Conservation (phyloP, 192 early-diverging fungal species). For the Backusella mclennaniae region DNA sequence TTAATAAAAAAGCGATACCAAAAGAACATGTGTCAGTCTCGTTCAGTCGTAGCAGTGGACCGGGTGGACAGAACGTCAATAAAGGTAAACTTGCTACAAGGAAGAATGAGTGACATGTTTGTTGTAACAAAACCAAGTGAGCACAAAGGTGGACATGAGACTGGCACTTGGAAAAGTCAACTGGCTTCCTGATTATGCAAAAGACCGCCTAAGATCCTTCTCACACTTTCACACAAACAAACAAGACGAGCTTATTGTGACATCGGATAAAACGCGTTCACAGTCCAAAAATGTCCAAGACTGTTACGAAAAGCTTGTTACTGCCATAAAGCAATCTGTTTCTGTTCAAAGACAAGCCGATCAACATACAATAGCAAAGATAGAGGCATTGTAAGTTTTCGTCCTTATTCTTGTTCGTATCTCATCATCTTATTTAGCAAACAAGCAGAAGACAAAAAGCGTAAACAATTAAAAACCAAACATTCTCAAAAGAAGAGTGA, state of each 20-base stretch:
- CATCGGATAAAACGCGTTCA: slow-evolving; percentile 74
- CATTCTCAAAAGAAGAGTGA: slow-evolving; percentile 65
- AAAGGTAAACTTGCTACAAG: slow-evolving; percentile 54
- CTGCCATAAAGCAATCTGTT: slow-evolving; percentile 56
- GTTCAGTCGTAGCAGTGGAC: slow-evolving; percentile 76
- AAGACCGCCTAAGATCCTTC: slow-evolving; percentile 44
- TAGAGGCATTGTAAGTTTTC: slow-evolving; percentile 56
- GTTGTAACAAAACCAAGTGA: slow-evolving; percentile 47
- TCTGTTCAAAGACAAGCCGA: slow-evolving; percentile 66
- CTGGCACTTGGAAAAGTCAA: slow-evolving; percentile 60
- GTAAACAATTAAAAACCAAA: slow-evolving; percentile 61
- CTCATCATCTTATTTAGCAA: slow-evolving; percentile 33
- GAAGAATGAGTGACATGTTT: not conserved
- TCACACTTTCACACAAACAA: slow-evolving; percentile 54
- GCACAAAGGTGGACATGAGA: slow-evolving; percentile 83
- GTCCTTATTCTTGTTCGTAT: not conserved
- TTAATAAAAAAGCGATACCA: slow-evolving; percentile 59
- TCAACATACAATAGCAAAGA: slow-evolving; percentile 56
- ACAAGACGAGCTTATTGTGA: slow-evolving; percentile 67
- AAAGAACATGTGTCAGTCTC: slow-evolving; percentile 53
- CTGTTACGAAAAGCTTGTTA: slow-evolving; percentile 70
- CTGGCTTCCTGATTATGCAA: slow-evolving; percentile 78
- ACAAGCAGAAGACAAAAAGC: slow-evolving; percentile 52
- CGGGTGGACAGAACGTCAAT: slow-evolving; percentile 94
- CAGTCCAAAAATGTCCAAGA: slow-evolving; percentile 79